These are phyloP conservation scores for Daedaleopsis nitida DNA, from an alignment of 768 basidiomycete species.

Conservation along the genomic window DNA sequence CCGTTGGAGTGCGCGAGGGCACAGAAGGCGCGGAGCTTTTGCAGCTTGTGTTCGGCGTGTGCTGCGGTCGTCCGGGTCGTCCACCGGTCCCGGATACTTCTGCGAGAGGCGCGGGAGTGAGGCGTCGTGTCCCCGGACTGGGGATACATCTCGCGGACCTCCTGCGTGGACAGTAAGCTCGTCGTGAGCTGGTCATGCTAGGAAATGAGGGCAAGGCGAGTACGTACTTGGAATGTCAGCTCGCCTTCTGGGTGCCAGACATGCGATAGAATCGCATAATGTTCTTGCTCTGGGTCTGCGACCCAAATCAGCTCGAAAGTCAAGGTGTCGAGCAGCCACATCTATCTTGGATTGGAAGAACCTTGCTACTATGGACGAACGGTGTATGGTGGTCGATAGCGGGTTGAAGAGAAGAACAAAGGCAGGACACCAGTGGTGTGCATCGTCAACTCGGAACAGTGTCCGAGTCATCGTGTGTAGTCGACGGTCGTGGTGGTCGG, in stretches of 20 bases:
- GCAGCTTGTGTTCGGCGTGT: neutral
- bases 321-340: slow-evolving; percentile 2
- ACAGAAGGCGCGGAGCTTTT: slow-evolving; percentile 1
- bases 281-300: neutral
- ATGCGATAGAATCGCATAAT: slow-evolving; percentile 18
- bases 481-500: too few relatives aligned
- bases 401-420: too few relatives aligned
- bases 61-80: too few relatives aligned
- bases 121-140: too few relatives aligned
- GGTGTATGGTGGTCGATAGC: too few relatives aligned
- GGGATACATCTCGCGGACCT: neutral
- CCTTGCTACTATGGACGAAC: too few relatives aligned
- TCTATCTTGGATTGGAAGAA: neutral
- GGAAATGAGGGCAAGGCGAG: neutral
- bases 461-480: too few relatives aligned
- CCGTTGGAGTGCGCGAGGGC: slow-evolving; percentile 1
- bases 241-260: slow-evolving; percentile 11
- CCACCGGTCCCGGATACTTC: too few relatives aligned
- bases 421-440: too few relatives aligned
- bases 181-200: neutral
- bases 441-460: too few relatives aligned
- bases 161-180: neutral
- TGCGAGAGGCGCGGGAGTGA: too few relatives aligned
- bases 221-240: slow-evolving; percentile 5
- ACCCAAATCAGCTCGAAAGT: neutral